A percentile compares a stretch with the other conserved stretches of the same genome.
These are phyloP conservation scores for Citrus trifoliata DNA, from an alignment of 345 rosid species.

Conservation along the genomic window DNA sequence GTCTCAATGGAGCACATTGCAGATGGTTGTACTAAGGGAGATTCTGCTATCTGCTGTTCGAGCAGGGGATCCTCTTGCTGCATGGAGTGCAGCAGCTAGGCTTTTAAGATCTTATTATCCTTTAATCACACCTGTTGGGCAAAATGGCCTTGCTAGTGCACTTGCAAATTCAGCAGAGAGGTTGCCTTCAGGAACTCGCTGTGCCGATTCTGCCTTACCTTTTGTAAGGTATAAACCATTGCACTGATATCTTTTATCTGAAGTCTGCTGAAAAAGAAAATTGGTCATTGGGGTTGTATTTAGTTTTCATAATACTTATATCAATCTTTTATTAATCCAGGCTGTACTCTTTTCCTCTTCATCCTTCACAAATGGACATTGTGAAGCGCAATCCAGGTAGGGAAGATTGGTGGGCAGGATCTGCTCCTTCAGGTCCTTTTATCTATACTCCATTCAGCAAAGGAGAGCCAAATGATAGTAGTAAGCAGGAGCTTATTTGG, in stretches of 20 bases:
- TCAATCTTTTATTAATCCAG: slow-evolving; percentile 35
- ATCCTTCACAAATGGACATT: slow-evolving; percentile 77
- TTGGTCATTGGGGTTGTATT: neutral
- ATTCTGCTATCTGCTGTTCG: slow-evolving; percentile 95
- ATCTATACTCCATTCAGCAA: slow-evolving; percentile 98
- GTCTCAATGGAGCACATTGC: slow-evolving; percentile 98
- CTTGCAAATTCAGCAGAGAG: slow-evolving; percentile 84
- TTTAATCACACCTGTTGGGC: slow-evolving; percentile 95
- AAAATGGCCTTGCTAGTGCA: slow-evolving; percentile 95
- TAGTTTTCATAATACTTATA: neutral
- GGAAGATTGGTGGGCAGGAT: slow-evolving; percentile 97
- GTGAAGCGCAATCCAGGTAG: slow-evolving; percentile 80
- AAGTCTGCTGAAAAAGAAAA: neutral
- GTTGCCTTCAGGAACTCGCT: slow-evolving; percentile 93
- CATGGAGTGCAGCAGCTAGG: slow-evolving; percentile 99
- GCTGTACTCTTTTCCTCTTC: slow-evolving; percentile 82
- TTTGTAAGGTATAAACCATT: slow-evolving; percentile 65
- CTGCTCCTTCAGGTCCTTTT: slow-evolving; percentile 98
- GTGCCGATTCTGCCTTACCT: slow-evolving; percentile 97
- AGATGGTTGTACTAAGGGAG: slow-evolving; percentile 99
- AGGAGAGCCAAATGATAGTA: slow-evolving; percentile 68
- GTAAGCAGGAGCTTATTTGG: slow-evolving; percentile 89
- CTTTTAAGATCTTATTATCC: slow-evolving; percentile 93
- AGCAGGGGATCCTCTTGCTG: slow-evolving; percentile 95
- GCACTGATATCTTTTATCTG: neutral